These are phyloP conservation scores for Suillus ampliporus DNA, from an alignment of 768 basidiomycete genomes.

Conservation along the genomic window DNA sequence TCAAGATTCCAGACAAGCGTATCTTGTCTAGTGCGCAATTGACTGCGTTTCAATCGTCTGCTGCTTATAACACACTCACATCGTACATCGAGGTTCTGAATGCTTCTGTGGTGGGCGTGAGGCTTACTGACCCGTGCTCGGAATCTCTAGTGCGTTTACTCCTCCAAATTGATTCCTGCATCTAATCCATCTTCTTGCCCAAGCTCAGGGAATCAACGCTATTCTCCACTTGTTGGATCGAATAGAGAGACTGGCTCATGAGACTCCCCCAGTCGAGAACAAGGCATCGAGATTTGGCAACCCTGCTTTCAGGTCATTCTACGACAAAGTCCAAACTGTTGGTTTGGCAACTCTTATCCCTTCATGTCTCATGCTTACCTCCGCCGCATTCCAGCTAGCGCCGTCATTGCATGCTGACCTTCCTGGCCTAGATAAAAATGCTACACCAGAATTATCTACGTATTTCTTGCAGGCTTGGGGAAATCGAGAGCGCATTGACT, in stretches of 20 bases:
- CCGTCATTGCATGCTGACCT: slow-evolving; percentile 61
- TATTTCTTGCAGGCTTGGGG: slow-evolving; percentile 95
- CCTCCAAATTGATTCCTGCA: slow-evolving; percentile 4
- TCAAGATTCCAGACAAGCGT: slow-evolving; percentile 63
- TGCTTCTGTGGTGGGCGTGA: slow-evolving; percentile 73
- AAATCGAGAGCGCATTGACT: slow-evolving; percentile 90
- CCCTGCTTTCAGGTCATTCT: slow-evolving; percentile 93
- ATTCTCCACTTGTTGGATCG: slow-evolving; percentile 68
- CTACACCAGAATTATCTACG: slow-evolving; percentile 69
- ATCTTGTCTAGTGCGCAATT: slow-evolving; percentile 83
- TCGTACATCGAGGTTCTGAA: slow-evolving; percentile 79
- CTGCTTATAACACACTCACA: slow-evolving; percentile 70
- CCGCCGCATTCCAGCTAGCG: slow-evolving; percentile 48
- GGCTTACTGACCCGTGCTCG: slow-evolving; percentile 67
- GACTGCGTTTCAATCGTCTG: slow-evolving; percentile 77
- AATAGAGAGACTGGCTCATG: slow-evolving; percentile 68
- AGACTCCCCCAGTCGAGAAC: slow-evolving; percentile 88
- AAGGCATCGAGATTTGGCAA: slow-evolving; percentile 94
- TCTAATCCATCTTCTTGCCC: slow-evolving; percentile 14
- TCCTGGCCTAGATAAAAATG: slow-evolving; percentile 60
- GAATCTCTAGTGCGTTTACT: slow-evolving; percentile 60
- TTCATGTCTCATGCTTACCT: slow-evolving; percentile 1
- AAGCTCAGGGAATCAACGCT: slow-evolving; percentile 61
- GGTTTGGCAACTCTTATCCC: slow-evolving; percentile 14
- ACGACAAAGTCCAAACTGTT: slow-evolving; percentile 81